Conservation (phyloP, 257 asterid species). For the Solanum megistacrolobum region DNA sequence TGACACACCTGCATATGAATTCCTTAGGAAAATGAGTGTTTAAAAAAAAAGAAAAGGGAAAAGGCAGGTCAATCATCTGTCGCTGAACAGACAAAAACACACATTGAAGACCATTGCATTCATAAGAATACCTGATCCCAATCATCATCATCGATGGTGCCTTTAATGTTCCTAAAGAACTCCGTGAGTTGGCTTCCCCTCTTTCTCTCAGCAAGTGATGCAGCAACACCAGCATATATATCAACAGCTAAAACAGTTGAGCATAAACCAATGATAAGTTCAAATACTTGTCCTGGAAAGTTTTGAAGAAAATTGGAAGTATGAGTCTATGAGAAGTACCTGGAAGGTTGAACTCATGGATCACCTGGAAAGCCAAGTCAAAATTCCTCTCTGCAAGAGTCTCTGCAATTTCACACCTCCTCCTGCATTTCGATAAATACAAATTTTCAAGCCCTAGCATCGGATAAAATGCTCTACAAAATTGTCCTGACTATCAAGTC, state of each 20-base stretch:
- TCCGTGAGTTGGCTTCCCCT: constrained; percentile 93
- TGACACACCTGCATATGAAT: neutral
- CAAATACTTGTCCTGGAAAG: neutral
- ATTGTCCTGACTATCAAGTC: neutral
- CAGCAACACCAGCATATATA: constrained; percentile 94
- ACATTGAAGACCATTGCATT: neutral
- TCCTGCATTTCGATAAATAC: constrained; percentile 31
- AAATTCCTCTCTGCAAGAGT: constrained; percentile 85
- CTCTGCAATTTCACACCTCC: constrained; percentile 96
- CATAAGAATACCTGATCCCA: constrained; percentile 76
- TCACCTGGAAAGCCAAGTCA: constrained; percentile 86
- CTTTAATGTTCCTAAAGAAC: constrained; percentile 87
- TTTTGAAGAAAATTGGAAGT: neutral
- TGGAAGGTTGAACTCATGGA: constrained; percentile 83
- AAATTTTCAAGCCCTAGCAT: neutral
- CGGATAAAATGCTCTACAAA: neutral
- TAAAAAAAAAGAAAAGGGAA: neutral
- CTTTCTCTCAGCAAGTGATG: constrained; percentile 96
- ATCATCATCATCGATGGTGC: constrained; percentile 90
- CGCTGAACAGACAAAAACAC: neutral
- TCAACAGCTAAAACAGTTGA: constrained; percentile 56
- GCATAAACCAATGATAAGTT: neutral
- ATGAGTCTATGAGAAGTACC: constrained; percentile 27
- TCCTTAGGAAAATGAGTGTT: neutral
- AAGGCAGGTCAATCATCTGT: neutral